phyloP scores from a whole-genome alignment of 2,329 filamentous ascomycete species.

The Alternaria ethzedia region DNA sequence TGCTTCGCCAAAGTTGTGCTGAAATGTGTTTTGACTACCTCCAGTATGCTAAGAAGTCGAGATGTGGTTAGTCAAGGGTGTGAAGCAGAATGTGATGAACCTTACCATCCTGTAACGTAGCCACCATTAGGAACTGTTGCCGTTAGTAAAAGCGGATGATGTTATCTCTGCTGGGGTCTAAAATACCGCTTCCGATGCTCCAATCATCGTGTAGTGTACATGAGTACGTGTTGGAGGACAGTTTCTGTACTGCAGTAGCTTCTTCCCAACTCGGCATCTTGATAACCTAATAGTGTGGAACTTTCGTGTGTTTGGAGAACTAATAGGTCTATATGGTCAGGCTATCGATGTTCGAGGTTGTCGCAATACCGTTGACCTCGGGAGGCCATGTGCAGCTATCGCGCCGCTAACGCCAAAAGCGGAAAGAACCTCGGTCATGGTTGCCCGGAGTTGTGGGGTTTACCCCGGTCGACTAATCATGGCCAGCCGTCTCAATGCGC shows the following conservation, averaged over 20 bases:
- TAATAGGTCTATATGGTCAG: background rate
- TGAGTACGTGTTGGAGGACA: conserved; percentile 64
- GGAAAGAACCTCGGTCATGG: conserved; percentile 30
- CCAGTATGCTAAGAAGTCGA: conserved; percentile 56
- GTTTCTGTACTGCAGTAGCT: conserved; percentile 56
- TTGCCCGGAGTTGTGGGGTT: conserved; percentile 16
- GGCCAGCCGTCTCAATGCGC: conserved; percentile 18
- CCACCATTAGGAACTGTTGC: conserved; percentile 72
- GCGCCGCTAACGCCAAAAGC: conserved; percentile 15
- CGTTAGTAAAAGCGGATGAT: conserved; percentile 1
- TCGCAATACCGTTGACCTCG: conserved; percentile 25
- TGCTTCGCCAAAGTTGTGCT: conserved; percentile 62
- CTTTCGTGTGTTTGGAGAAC: background rate
- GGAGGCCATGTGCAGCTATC: conserved; percentile 8
- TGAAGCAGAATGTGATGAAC: background rate
- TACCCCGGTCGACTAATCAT: conserved; percentile 20
- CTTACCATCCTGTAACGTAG: conserved; percentile 63
- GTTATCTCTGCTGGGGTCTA: background rate
- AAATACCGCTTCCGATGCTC: conserved; percentile 68
- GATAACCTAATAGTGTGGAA: background rate
- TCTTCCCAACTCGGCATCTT: conserved; percentile 52
- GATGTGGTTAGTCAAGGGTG: background rate
- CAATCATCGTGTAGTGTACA: conserved; percentile 64
- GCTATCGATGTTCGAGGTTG: background rate
- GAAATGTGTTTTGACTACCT: conserved; percentile 66